Evolutionary conservation across 345 rosid species (phyloP), one percentile per base, ranked within the genome.

Genomic region (Microcos paniculata): DNA sequence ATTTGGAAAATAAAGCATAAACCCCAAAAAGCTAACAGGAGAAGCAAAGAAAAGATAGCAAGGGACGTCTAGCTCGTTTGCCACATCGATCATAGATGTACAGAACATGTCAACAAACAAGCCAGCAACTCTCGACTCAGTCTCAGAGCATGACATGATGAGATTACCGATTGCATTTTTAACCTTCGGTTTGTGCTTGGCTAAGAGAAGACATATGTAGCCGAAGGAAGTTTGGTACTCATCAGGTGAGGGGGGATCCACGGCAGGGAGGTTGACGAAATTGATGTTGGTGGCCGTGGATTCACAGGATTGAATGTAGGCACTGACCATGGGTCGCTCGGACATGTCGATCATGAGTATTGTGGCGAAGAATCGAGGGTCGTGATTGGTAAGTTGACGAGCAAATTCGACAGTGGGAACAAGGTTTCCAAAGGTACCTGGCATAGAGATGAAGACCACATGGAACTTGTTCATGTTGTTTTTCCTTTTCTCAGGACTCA

Each of bases 51-150:
- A 82, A 21, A 85, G 76, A 48, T 82, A 85, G 59, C 62, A 72
- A 8, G 82, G 80, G 68, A 82, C 23, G 56, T 62, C 62, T 8
- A 85, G 75, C 24, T 82, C 84, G 28, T 55, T 11, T 16, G 84
- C 88, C 8, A 80, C 80, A 48, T 85, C 88, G 9, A 82, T 80
- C 77, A 82, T 71, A 13, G 79, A 16, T 1, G 82, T 58, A 40
- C 74, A 40, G 24, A 85, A 85, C 80, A 85, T 76, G 76, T 85
- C 86, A 23, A 85, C 53, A 65, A 80, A 64, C 26, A 82, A 65
- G 8, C 75, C 86, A n/a, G 72, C 71, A n/a, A 85, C 77, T 11
- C 43, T 73, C 62, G 51, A 46, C 16, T 46, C 51, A 4, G 51
- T 11, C 4, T 13, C 16, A 8, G 55, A 0, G 79, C 67, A 51